Base-by-base conservation (phyloP, 2,329 filamentous ascomycete genomes). In the Pseudogymnoascus sp. region DNA sequence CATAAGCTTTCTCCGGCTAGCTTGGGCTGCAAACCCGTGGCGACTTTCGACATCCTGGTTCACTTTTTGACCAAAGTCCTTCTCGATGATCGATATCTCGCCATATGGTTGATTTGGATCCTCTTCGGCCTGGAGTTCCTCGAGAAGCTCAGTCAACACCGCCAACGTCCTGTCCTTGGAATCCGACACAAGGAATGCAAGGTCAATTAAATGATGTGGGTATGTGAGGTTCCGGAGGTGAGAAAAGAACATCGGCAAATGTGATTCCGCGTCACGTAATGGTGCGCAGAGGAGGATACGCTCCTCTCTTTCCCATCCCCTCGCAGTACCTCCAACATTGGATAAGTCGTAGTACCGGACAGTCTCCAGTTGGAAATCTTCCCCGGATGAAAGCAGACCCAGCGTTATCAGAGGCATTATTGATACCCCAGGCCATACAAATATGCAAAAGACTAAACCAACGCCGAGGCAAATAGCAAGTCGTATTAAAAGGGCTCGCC, bases 191-290 rank as follows among this genome's bases (percentile, higher is more conserved):
- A 99, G 81, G 74, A 99, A 99, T 5, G 95, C 95, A 57, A 99
- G 83, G 75, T 99, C 95, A 73, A 99, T 96, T 61, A 99, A 83
- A 74, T 96, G 90, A 75, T 99, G 95, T 0, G 95, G 95, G 73
- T 99, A 99, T 16, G 95, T 99, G 69, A 99, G 89, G 78, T 99
- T 99, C 70, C 87, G 88, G 65, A 99, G 82, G 75, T 99, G 96
- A n/a, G 90, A 89, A 79, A 99, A 99, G 83, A 99, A 98, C 93
- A 99, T 98, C 67, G 89, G 85, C 60, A 99, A 79, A 81, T 99
- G 95, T 25, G 90, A 83, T 73, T 96, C 88, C 54, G 95, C 95
- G 76, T 99, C 96, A 76, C 95, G 86, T 63, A 99, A 84, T 51
- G 95, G 95, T 14, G 96, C 95, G 76, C 95, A 98, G 65, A 99